Conservation (phyloP, 2,329 filamentous ascomycete species). For the Nectriaceae sp. region DNA sequence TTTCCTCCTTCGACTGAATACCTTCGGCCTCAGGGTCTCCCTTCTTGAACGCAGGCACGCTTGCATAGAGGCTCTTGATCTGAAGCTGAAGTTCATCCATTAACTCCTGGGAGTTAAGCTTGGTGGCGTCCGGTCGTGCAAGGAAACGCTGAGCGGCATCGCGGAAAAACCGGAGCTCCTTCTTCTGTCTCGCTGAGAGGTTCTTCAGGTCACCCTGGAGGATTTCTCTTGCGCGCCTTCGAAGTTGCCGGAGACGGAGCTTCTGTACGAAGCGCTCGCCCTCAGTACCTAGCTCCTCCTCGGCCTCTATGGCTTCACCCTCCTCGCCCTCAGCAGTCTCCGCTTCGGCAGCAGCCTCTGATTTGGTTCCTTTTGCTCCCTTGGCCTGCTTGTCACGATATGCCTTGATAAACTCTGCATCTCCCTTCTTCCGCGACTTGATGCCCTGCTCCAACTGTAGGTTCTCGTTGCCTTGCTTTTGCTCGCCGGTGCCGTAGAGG, state of each 20-base stretch:
- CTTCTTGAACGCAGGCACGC: conserved; percentile 34
- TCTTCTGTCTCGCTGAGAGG: conserved; percentile 72
- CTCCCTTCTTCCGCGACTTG: conserved; percentile 28
- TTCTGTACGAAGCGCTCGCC: conserved; percentile 29
- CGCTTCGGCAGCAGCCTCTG: conserved; percentile 15
- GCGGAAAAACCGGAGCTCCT: conserved; percentile 72
- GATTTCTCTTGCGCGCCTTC: conserved; percentile 35
- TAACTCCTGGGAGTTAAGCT: conserved; percentile 31
- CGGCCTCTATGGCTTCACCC: conserved; percentile 24
- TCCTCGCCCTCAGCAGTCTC: conserved; percentile 17
- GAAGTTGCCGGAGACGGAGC: conserved; percentile 28
- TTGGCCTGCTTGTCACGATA: conserved; percentile 11
- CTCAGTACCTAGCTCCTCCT: conserved; percentile 25
- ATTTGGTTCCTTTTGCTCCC: not conserved
- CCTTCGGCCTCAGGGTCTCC: conserved; percentile 16
- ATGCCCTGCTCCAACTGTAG: conserved; percentile 27
- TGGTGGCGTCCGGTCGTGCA: conserved; percentile 33
- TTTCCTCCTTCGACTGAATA: conserved; percentile 8
- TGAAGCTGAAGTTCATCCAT: conserved; percentile 34
- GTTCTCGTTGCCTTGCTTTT: conserved; percentile 51
- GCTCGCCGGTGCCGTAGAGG: conserved; percentile 79
- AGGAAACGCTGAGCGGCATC: conserved; percentile 65
- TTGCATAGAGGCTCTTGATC: conserved; percentile 34
- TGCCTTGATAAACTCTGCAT: conserved; percentile 25
- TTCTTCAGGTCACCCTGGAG: conserved; percentile 46